Percentiles rank a stretch among this genome's conserved stretches.
Conservation (phyloP, 306 rosid genomes). For the Hippophae tibetana region DNA sequence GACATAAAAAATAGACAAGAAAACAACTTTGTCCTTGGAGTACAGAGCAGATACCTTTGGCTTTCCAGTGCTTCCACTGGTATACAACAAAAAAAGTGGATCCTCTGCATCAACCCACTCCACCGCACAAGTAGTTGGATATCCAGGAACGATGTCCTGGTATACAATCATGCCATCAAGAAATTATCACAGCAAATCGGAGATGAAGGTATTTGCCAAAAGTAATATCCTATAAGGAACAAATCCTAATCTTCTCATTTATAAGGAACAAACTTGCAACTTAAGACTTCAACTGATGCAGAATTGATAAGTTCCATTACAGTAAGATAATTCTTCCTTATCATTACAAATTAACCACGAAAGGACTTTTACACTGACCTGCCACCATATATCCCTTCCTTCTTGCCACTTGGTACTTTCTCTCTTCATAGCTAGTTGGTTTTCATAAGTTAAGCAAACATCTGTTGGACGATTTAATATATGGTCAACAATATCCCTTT, state of each 20-base stretch:
- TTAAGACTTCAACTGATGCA: no score
- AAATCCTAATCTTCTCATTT: background rate
- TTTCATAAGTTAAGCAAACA: slow-evolving; percentile 66
- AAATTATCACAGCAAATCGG: background rate
- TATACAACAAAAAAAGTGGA: slow-evolving; percentile 91
- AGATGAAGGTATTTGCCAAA: background rate
- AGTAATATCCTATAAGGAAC: no score
- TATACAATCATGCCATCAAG: slow-evolving; percentile 18
- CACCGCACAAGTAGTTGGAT: slow-evolving; percentile 76
- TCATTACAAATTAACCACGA: slow-evolving; percentile 7
- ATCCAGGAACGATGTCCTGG: slow-evolving; percentile 67
- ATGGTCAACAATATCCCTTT: no score
- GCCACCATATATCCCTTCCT: slow-evolving; percentile 97
- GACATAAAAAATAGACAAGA: slow-evolving; percentile 8
- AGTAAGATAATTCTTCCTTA: slow-evolving; percentile 3
- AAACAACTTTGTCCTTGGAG: slow-evolving; percentile 3
- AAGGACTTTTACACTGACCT: slow-evolving; percentile 45
- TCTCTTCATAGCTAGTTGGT: slow-evolving; percentile 54
- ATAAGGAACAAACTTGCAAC: no score
- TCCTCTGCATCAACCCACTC: slow-evolving; percentile 99
- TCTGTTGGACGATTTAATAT: slow-evolving; percentile 16
- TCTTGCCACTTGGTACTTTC: slow-evolving; percentile 65
- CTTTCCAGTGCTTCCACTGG: slow-evolving; percentile 98
- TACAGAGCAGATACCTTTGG: slow-evolving; percentile 60
- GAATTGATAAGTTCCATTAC: no score